Percentiles rank a stretch among this genome's conserved stretches.
These are phyloP conservation scores for Dissoconium aciculare DNA, from an alignment of 2,329 filamentous ascomycete genomes.

Conservation along the genomic window DNA sequence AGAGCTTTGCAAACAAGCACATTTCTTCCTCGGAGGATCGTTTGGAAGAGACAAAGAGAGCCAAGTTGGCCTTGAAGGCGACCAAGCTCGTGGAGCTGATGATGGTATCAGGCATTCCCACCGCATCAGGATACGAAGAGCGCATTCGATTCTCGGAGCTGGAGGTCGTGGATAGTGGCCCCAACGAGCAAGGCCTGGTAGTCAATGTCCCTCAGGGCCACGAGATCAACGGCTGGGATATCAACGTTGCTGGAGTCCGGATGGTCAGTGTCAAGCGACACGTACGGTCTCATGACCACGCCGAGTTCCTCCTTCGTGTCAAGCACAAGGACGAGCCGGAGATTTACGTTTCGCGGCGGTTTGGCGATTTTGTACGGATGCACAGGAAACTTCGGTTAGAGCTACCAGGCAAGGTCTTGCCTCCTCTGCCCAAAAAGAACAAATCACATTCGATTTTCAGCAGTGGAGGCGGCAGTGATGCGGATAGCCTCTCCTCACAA, in stretches of 20 bases:
- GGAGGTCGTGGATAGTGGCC: constrained; percentile 85
- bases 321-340: constrained; percentile 63
- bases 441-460: constrained; percentile 55
- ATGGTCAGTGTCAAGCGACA: constrained; percentile 70
- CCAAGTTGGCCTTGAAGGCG: constrained; percentile 81
- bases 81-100: constrained; percentile 95
- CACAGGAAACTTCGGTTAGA: constrained; percentile 69
- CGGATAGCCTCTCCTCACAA: constrained; percentile 66
- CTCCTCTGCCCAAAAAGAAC: constrained; percentile 81
- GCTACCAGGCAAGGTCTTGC: constrained; percentile 77
- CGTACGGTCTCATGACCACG: constrained; percentile 79
- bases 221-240: constrained; percentile 88
- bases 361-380: constrained; percentile 71
- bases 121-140: constrained; percentile 93
- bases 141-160: constrained; percentile 92
- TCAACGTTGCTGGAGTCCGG: constrained; percentile 84
- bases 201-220: constrained; percentile 82
- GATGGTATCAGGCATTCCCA: constrained; percentile 97
- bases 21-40: constrained; percentile 95
- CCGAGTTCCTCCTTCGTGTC: constrained; percentile 80
- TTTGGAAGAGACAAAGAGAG: constrained; percentile 86
- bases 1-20: constrained; percentile 92
- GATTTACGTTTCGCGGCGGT: constrained; percentile 67
- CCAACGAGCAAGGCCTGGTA: constrained; percentile 78
- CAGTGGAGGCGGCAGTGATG: constrained; percentile 46